Evolutionary conservation across 1,139 yeast genomes (phyloP), one percentile per base, ranked within the genome.

Genomic region (Pneumocystis carinii): DNA sequence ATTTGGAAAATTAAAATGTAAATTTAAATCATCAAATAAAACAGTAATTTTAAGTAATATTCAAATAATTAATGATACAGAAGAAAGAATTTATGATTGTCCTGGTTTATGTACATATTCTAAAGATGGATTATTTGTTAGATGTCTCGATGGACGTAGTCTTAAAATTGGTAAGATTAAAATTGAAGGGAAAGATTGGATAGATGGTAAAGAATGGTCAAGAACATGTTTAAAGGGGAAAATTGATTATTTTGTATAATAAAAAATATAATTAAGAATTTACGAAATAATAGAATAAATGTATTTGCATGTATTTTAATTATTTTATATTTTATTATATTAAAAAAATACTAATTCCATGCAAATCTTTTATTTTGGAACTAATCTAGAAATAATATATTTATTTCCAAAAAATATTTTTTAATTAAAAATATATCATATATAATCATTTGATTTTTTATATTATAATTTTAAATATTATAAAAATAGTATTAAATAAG

Each of bases 161-260:
- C 29, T 57, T 57, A 39, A 37, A n/a, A 39, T 57, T 19, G 42
- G 42, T 37, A 57, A 57, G n/a, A 39, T 57, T 57, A 37, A 57
- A 57, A 37, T 39, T 57, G 59, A 57, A 29, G 59, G 59, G 14
- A 57, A 57, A 29, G 29, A 37, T 19, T 57, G 59, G 59, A 17
- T 57, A 24, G n/a, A 37, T 39, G 59, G 38, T 29, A 37, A 39
- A 37, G 59, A 57, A 19, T 57, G 59, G 59, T 17, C 29, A 57
- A 37, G 6, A 19, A 39, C 42, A 57, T 17, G 32, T 35, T 39
- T 19, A 37, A 10, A 7, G 10, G 38, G 29, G 12, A 39, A 37
- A 57, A 19, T 1, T 15, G 59, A 17, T 10, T 37, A 37, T 57
- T 57, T 57, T 24, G 6, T 48, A 48, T 48, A 48, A 48, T 24